These are phyloP conservation scores for Penicillium verrucosum DNA, from an alignment of 2,329 filamentous ascomycete genomes.

Conservation along the genomic window DNA sequence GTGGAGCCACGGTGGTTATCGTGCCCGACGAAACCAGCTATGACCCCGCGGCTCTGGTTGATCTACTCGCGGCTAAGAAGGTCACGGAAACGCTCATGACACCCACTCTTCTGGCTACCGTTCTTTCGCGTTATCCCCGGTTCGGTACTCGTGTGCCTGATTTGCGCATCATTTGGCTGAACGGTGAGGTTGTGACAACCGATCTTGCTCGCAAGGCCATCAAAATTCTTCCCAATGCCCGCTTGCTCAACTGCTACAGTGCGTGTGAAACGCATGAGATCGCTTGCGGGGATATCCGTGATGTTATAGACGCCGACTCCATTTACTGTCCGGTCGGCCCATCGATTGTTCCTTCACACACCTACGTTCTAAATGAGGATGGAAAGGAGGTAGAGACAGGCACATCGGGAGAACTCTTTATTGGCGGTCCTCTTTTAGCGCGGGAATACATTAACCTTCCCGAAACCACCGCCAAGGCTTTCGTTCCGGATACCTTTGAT, in stretches of 20 bases:
- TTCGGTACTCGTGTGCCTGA: conserved; percentile 62
- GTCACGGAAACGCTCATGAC: conserved; percentile 83
- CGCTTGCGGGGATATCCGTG: conserved; percentile 69
- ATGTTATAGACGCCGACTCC: conserved; percentile 63
- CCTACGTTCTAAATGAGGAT: conserved; percentile 69
- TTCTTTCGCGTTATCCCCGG: conserved; percentile 66
- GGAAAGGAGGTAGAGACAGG: conserved; percentile 63
- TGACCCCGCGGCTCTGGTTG: conserved; percentile 70
- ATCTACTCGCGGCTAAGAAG: conserved; percentile 61
- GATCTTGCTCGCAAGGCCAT: conserved; percentile 69
- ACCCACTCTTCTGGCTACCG: conserved; percentile 71
- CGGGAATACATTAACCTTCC: conserved; percentile 76
- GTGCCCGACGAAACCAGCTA: conserved; percentile 75
- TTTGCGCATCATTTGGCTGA: conserved; percentile 71
- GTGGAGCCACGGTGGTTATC: conserved; percentile 71
- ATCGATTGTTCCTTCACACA: conserved; percentile 64
- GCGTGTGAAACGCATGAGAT: conserved; percentile 80
- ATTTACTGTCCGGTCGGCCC: conserved; percentile 71
- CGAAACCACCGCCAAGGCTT: conserved; percentile 71
- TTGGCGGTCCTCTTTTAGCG: conserved; percentile 71
- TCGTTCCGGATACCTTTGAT: conserved; percentile 64
- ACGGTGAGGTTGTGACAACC: conserved; percentile 77
- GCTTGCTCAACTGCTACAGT: conserved; percentile 76
- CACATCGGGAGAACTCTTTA: conserved; percentile 67
- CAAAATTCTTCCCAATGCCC: conserved; percentile 64